Conservation (phyloP, 2,329 filamentous ascomycete species). For the Drechslera avenae region DNA sequence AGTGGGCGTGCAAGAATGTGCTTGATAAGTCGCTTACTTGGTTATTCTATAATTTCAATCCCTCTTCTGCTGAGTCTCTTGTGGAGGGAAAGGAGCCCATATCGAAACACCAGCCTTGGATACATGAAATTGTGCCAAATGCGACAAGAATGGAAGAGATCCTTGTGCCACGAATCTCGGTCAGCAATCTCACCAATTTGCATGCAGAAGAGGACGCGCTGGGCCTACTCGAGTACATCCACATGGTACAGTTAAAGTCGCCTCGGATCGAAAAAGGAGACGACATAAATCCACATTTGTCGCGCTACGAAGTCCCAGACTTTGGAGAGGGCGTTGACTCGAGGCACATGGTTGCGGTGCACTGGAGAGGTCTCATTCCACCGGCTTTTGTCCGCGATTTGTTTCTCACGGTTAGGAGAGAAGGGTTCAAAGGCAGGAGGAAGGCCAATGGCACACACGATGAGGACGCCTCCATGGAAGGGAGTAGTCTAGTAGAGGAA, state of each 20-base stretch:
- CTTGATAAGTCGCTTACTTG: conserved; percentile 71
- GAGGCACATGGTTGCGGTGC: conserved; percentile 42
- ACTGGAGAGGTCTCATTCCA: conserved; percentile 53
- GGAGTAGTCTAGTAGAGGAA: not conserved
- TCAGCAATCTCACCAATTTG: conserved; percentile 39
- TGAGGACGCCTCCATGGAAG: conserved; percentile 16
- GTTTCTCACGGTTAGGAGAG: conserved; percentile 32
- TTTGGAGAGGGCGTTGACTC: conserved; percentile 23
- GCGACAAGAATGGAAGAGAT: conserved; percentile 29
- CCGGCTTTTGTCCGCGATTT: conserved; percentile 40
- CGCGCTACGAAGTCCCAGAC: conserved; percentile 66
- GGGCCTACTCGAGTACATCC: conserved; percentile 76
- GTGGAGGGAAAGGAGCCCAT: conserved; percentile 32
- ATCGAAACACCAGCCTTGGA: conserved; percentile 40
- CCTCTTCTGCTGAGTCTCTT: conserved; percentile 29
- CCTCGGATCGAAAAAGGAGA: conserved; percentile 65
- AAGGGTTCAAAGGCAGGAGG: conserved; percentile 23
- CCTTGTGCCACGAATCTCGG: conserved; percentile 34
- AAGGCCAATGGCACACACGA: conserved; percentile 15
- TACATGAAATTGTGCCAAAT: conserved; percentile 31
- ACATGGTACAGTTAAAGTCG: conserved; percentile 68
- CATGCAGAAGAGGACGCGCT: conserved; percentile 66
- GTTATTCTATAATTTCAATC: conserved; percentile 72
- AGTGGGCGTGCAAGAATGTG: conserved; percentile 80
- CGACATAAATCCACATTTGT: conserved; percentile 69